Base-by-base conservation (phyloP, 768 basidiomycete genomes). In the Termitomyces sp. region DNA sequence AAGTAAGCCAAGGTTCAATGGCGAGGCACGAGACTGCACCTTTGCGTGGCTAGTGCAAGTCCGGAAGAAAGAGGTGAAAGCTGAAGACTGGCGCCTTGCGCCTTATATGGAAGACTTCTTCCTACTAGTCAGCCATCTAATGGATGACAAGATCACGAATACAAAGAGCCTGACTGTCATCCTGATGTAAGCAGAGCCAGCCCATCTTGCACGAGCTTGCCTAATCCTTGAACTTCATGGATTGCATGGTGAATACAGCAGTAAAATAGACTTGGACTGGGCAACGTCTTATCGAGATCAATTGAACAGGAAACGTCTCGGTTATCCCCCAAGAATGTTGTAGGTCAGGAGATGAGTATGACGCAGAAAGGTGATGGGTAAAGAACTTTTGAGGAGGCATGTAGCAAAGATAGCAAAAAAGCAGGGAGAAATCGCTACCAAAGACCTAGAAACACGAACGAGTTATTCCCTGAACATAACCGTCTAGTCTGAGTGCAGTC, bases 41-140 rank as follows among this genome's bases (percentile, higher is more conserved):
- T 54, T 41, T 5, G 7, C 12, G 39, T 54, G n/a, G 12, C 27
- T 54, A 31, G 41, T 54, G 30, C 61, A 59, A 42, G 58, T 63
- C 50, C n/a, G 55, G 41, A 63, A 46, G 51, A 59, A 52, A 63
- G 60, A 54, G 53, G 57, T 61, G 58, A 51, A 46, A 54, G 16
- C 8, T 41, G 22, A 57, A 56, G 37, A 41, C 42, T 58, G 48
- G 48, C 57, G 44, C 20, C 24, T 36, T 54, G 44, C 36, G 18
- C 51, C 9, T 55, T 58, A 58, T 58, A 61, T 45, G 31, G 5
- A 16, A 46, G 15, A 18, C 34, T 20, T 36, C 11, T 18, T 24
- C 1, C 34, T 52, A 16, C 51, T 37, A 16, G 54, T 55, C 54
- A 55, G 54, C 54, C 54, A 46, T 20, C 44, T 6, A 18, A 39